phyloP scores from a whole-genome alignment of 2,329 filamentous ascomycete genomes.

The Aspergillus novofumigatus region DNA sequence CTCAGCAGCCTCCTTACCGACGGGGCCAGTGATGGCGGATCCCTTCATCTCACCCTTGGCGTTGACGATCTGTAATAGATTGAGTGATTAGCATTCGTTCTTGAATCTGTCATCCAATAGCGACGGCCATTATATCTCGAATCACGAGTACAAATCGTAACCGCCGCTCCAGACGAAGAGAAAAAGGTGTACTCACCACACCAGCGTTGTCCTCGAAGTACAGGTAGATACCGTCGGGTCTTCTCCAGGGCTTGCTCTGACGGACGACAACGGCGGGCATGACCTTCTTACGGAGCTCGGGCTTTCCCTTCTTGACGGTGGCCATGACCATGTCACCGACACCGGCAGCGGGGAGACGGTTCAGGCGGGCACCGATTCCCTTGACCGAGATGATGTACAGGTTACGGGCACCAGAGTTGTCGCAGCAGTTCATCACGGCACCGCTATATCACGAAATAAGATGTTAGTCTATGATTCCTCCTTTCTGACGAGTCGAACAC shows the following conservation, averaged over 20 bases:
- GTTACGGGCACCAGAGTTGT: constrained; percentile 98
- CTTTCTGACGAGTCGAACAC: constrained; percentile 3
- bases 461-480: constrained; percentile 17
- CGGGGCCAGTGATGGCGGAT: constrained; percentile 96
- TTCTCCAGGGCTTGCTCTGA: constrained; percentile 99
- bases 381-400: constrained; percentile 99
- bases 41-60: constrained; percentile 99
- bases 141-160: not conserved
- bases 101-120: not conserved
- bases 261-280: constrained; percentile 99
- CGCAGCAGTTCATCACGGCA: constrained; percentile 99
- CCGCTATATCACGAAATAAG: constrained; percentile 56
- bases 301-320: constrained; percentile 99
- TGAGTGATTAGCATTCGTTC: constrained; percentile 1
- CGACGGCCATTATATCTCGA: too few species aligned
- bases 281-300: constrained; percentile 99
- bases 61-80: constrained; percentile 78
- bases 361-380: constrained; percentile 95
- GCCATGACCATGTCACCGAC: constrained; percentile 99
- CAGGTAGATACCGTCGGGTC: constrained; percentile 95
- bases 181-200: constrained; percentile 65
- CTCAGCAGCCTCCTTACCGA: constrained; percentile 99
- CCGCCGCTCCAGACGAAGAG: not conserved
- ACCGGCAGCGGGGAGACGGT: constrained; percentile 94
- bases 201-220: constrained; percentile 99